phyloP scores from a whole-genome alignment of 371 early-diverging fungal species.

The Rhizopus sp. region DNA sequence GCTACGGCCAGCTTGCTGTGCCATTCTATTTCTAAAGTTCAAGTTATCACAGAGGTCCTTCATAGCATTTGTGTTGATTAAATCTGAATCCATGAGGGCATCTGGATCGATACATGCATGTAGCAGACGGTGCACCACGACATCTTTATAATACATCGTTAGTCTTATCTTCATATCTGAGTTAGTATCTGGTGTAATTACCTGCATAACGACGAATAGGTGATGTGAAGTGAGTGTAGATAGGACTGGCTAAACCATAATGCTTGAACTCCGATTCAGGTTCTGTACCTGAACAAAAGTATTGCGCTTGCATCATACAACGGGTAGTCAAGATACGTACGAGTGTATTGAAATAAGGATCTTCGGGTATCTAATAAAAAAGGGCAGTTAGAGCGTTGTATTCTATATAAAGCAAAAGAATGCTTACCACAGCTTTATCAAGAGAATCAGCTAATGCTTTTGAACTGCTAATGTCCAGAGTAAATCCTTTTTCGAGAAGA shows the following conservation, averaged over 20 bases:
- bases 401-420: not conserved
- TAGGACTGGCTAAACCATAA: conserved; percentile 84
- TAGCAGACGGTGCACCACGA: conserved; percentile 92
- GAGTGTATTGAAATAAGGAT: conserved; percentile 89
- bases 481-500: conserved; percentile 57
- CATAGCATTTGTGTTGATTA: conserved; percentile 80
- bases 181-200: conserved; percentile 16
- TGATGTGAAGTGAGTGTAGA: conserved; percentile 95
- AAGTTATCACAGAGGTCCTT: conserved; percentile 82
- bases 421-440: conserved; percentile 67
- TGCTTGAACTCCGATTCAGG: conserved; percentile 80
- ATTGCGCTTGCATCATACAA: conserved; percentile 93
- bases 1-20: conserved; percentile 92
- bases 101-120: conserved; percentile 76
- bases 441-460: conserved; percentile 84
- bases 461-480: conserved; percentile 53
- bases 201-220: conserved; percentile 95
- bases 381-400: not conserved
- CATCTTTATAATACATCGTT: conserved; percentile 56
- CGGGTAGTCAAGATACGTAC: conserved; percentile 91
- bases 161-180: no score
- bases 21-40: conserved; percentile 95
- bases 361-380: conserved; percentile 52
- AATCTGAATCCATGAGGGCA: conserved; percentile 62
- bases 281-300: conserved; percentile 84